phyloP scores from a whole-genome alignment of 1,284 basidiomycete species.

The Heliocybe sulcata region DNA sequence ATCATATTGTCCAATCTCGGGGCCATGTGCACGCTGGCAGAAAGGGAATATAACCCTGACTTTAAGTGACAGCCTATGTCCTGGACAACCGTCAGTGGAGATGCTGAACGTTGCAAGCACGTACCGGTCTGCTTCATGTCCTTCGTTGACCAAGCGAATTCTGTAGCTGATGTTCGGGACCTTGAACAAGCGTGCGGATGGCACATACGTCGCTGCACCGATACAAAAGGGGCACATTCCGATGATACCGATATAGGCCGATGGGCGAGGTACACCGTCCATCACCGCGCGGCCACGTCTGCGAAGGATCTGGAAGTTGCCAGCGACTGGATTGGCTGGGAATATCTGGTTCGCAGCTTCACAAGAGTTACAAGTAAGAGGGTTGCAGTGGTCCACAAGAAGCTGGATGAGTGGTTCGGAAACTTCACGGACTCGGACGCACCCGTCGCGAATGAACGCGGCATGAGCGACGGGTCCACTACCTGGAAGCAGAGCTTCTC shows the following conservation, averaged over 20 bases:
- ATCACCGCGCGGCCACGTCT: constrained; percentile 31
- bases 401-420: constrained; percentile 33
- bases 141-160: too few relatives aligned
- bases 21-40: too few relatives aligned
- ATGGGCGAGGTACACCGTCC: constrained; percentile 40
- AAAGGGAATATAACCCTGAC: constrained; percentile 12
- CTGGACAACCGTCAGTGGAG: constrained; percentile 36
- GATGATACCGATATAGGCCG: constrained; percentile 38
- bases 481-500: constrained; percentile 32
- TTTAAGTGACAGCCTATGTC: constrained; percentile 32
- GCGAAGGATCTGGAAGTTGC: constrained; percentile 32
- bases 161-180: constrained; percentile 33
- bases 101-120: constrained; percentile 30
- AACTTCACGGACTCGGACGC: constrained; percentile 24
- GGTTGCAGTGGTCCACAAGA: constrained; percentile 28
- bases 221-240: constrained; percentile 31
- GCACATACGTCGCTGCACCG: constrained; percentile 33
- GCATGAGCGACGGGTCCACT: constrained; percentile 18
- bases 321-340: constrained; percentile 35
- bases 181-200: constrained; percentile 29
- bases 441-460: constrained; percentile 20
- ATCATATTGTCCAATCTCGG: not conserved
- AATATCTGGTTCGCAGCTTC: constrained; percentile 34
- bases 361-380: constrained; percentile 34
- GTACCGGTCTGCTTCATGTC: too few relatives aligned